Evolutionary conservation across 2,329 filamentous ascomycete species (phyloP).

Genomic region (Sclerotinia subarctica): DNA sequence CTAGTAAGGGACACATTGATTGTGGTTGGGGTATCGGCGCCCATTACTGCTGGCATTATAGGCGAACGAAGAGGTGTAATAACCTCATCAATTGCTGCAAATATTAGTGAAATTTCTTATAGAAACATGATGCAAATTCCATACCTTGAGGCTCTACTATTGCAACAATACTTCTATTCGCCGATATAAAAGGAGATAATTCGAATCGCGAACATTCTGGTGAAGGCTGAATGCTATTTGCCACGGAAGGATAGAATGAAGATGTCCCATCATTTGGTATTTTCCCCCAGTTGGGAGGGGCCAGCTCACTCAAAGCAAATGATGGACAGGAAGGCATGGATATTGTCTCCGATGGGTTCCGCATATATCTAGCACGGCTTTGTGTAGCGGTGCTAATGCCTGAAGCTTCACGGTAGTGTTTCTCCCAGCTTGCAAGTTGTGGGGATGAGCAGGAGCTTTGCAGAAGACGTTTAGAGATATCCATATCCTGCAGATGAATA

Average conservation of each 20-base stretch:
- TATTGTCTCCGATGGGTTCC: conserved; percentile 28
- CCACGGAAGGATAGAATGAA: conserved; percentile 30
- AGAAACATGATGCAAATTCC: neutral
- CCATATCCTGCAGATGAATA: conserved; percentile 36
- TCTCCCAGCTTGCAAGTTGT: conserved; percentile 28
- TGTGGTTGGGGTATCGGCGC: conserved; percentile 18
- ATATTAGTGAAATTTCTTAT: neutral
- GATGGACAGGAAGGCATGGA: conserved; percentile 18
- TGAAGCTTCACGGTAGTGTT: conserved; percentile 26
- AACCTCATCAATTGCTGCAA: neutral
- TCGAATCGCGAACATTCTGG: conserved; percentile 31
- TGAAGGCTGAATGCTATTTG: conserved; percentile 29
- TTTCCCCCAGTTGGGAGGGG: conserved; percentile 30
- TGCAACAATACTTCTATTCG: conserved; percentile 18
- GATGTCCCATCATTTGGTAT: conserved; percentile 27
- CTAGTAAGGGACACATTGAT: conserved; percentile 24
- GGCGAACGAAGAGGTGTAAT: conserved; percentile 1
- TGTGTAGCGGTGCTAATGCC: conserved; percentile 24
- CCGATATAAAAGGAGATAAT: conserved; percentile 23
- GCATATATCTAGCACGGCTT: conserved; percentile 26
- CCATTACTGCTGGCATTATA: neutral
- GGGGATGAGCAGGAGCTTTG: conserved; percentile 32
- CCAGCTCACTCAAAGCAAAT: conserved; percentile 26
- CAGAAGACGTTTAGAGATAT: conserved; percentile 33
- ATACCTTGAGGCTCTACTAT: conserved; percentile 17